These are phyloP conservation scores for Glutinoglossum americanum DNA, from an alignment of 495 filamentous ascomycete species.

Conservation along the genomic window DNA sequence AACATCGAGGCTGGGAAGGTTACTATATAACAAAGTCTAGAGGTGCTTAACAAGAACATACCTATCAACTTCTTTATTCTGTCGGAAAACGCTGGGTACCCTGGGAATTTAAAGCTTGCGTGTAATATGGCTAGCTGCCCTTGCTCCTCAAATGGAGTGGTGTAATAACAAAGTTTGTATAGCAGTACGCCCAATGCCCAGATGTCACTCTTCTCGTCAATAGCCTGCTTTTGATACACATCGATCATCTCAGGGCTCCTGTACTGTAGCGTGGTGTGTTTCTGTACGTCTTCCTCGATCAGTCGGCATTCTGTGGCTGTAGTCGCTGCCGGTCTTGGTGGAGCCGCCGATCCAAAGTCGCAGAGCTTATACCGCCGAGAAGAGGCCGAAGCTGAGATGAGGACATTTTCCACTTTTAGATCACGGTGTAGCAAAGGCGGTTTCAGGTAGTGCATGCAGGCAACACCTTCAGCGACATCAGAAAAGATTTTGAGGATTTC, in stretches of 20 bases:
- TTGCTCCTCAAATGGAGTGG: conserved; percentile 93
- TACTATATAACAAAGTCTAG: conserved; percentile 2
- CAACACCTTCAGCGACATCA: conserved; percentile 87
- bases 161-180: conserved; percentile 99
- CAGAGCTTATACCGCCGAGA: conserved; percentile 72
- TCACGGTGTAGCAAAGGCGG: conserved; percentile 85
- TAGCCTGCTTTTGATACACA: conserved; percentile 86
- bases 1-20: conserved; percentile 57
- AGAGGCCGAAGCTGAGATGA: conserved; percentile 48
- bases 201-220: conserved; percentile 97
- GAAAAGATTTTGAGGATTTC: conserved; percentile 94
- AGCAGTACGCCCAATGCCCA: conserved; percentile 91
- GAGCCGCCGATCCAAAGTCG: conserved; percentile 87
- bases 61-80: conserved; percentile 78
- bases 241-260: conserved; percentile 97
- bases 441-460: conserved; percentile 97
- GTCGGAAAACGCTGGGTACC: conserved; percentile 74
- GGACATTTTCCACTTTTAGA: conserved; percentile 93
- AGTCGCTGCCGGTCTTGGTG: conserved; percentile 63
- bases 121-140: conserved; percentile 97
- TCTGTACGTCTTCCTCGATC: conserved; percentile 92
- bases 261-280: conserved; percentile 92
- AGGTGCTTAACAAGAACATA: conserved; percentile 22
- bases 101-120: conserved; percentile 81
- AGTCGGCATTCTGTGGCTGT: conserved; percentile 68